Evolutionary conservation across 2,329 filamentous ascomycete species (phyloP).

Genomic region (Fusarium sp.): DNA sequence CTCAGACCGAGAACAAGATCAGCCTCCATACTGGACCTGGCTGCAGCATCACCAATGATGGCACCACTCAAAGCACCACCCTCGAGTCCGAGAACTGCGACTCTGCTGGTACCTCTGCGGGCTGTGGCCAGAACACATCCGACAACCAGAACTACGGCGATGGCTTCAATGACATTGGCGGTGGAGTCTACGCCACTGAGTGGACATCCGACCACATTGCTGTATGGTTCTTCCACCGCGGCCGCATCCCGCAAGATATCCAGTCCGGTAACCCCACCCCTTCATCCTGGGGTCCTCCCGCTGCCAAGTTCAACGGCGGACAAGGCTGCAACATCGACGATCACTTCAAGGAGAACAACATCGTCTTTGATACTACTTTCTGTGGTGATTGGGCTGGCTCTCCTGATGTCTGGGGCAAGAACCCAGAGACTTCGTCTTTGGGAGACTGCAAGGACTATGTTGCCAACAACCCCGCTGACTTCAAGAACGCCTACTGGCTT

Average conservation of each 20-base stretch:
- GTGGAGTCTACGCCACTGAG: constrained; percentile 79
- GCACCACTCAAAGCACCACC: constrained; percentile 58
- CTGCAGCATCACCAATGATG: constrained; percentile 67
- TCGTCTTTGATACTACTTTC: constrained; percentile 86
- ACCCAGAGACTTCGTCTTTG: constrained; percentile 68
- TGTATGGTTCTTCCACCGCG: constrained; percentile 85
- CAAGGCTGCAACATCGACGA: constrained; percentile 76
- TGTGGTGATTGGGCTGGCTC: constrained; percentile 89
- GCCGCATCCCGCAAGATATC: constrained; percentile 73
- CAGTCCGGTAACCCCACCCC: constrained; percentile 71
- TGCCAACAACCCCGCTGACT: constrained; percentile 74
- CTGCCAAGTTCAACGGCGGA: constrained; percentile 74
- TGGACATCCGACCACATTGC: constrained; percentile 80
- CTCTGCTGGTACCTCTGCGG: constrained; percentile 61
- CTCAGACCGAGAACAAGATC: constrained; percentile 67
- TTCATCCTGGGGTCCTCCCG: constrained; percentile 73
- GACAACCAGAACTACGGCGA: constrained; percentile 70
- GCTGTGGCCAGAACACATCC: constrained; percentile 68
- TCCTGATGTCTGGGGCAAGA: constrained; percentile 66
- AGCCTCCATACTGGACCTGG: constrained; percentile 74
- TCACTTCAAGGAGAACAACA: constrained; percentile 78
- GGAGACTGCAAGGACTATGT: constrained; percentile 82
- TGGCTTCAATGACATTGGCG: constrained; percentile 76
- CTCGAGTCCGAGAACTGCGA: constrained; percentile 68
- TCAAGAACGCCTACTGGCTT: constrained; percentile 80